A percentile compares a stretch with the other conserved stretches of the same genome.
These are phyloP conservation scores for Aspergillus versicolor DNA, from an alignment of 2,329 filamentous ascomycete genomes.

Conservation along the genomic window DNA sequence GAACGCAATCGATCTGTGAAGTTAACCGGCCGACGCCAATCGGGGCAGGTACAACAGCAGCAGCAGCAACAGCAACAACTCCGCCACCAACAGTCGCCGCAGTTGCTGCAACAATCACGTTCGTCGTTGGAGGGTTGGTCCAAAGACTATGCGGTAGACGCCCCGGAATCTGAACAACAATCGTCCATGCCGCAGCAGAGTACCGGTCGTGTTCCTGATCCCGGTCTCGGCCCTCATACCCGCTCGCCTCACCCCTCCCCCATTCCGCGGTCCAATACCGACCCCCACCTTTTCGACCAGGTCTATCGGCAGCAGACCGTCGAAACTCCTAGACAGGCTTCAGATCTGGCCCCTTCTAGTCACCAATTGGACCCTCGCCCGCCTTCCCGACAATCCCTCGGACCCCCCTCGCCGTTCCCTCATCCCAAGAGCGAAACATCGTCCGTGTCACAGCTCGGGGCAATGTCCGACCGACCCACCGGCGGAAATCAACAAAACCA, in stretches of 20 bases:
- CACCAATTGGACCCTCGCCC: conserved; percentile 19
- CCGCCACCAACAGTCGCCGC: conserved; percentile 13
- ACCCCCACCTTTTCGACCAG: conserved; percentile 23
- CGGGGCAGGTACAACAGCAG: conserved; percentile 1
- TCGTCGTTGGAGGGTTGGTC: conserved; percentile 14
- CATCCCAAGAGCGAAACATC: conserved; percentile 11
- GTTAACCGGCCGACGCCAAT: conserved; percentile 21
- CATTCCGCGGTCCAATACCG: conserved; percentile 28
- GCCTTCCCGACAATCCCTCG: conserved; percentile 21
- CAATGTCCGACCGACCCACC: conserved; percentile 21
- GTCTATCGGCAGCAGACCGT: conserved; percentile 22
- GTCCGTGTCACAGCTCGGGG: conserved; percentile 12
- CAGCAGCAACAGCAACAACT: conserved; percentile 3
- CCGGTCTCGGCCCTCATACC: conserved; percentile 12
- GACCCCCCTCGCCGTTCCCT: conserved; percentile 22
- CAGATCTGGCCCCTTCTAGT: conserved; percentile 15
- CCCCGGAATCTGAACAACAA: conserved; percentile 9
- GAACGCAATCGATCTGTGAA: conserved; percentile 30
- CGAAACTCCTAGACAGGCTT: conserved; percentile 17
- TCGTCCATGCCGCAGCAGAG: conserved; percentile 23
- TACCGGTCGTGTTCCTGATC: conserved; percentile 13
- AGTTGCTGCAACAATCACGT: conserved; percentile 17
- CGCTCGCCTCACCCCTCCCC: conserved; percentile 17
- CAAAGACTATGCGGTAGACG: conserved; percentile 20
- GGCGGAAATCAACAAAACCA: conserved; percentile 13